Conservation (phyloP, 2,329 filamentous ascomycete species). For the Amauroascus niger region DNA sequence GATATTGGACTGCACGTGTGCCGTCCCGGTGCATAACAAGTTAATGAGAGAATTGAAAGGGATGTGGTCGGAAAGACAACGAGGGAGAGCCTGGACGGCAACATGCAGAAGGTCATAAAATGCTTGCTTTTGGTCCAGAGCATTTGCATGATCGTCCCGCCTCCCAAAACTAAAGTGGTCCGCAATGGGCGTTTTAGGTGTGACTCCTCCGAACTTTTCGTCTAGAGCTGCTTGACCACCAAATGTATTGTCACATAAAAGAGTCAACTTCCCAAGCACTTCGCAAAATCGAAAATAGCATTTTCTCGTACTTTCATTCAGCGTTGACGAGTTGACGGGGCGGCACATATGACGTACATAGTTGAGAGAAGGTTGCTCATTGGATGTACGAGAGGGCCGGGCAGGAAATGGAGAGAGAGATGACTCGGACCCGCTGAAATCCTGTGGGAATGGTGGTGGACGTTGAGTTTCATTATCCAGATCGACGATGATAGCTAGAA, state of each 20-base stretch:
- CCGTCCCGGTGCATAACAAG: conserved; percentile 88
- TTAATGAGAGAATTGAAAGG: conserved; percentile 92
- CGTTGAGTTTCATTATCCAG: conserved; percentile 72
- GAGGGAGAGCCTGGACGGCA: conserved; percentile 84
- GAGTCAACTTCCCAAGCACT: conserved; percentile 88
- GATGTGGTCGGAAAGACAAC: conserved; percentile 84
- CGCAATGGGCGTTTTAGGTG: conserved; percentile 87
- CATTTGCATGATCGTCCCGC: conserved; percentile 64
- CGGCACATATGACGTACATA: conserved; percentile 27
- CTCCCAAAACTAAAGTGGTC: conserved; percentile 87
- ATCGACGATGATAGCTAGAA: conserved; percentile 85
- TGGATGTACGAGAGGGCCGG: background rate
- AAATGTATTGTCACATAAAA: conserved; percentile 94
- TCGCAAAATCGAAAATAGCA: conserved; percentile 90
- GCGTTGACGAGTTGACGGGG: conserved; percentile 49
- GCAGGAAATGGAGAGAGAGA: conserved; percentile 12
- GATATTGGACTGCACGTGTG: conserved; percentile 87
- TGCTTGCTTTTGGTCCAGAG: conserved; percentile 75
- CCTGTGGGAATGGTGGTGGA: conserved; percentile 72
- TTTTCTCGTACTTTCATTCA: conserved; percentile 69
- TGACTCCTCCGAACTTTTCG: conserved; percentile 80
- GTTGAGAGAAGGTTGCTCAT: background rate
- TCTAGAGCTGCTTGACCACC: conserved; percentile 90
- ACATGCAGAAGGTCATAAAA: conserved; percentile 95
- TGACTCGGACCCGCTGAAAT: conserved; percentile 34